These are phyloP conservation scores for Cardamine chenopodiifolia DNA, from an alignment of 345 rosid genomes.

Conservation along the genomic window DNA sequence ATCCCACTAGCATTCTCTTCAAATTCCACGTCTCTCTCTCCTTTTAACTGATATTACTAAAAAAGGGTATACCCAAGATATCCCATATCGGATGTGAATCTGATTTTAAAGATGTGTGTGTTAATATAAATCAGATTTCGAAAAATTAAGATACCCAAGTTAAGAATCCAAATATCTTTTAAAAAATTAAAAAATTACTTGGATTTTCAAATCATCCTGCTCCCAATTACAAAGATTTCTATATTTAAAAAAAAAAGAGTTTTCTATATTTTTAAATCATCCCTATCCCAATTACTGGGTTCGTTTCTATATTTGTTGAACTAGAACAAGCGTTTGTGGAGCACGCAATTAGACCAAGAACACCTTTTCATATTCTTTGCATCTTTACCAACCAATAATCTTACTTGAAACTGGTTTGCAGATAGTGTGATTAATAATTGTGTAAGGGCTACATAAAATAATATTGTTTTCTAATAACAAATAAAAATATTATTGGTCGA, in stretches of 20 bases:
- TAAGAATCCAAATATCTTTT: background rate
- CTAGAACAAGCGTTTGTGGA: constrained; percentile 9
- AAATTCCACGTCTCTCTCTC: background rate
- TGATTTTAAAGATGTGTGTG: background rate
- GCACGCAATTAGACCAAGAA: constrained; percentile 14
- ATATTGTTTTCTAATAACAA: background rate
- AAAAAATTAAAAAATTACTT: background rate
- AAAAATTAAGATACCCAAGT: constrained; percentile 1
- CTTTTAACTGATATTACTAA: background rate
- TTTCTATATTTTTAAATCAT: constrained; percentile 4
- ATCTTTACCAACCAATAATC: constrained; percentile 22
- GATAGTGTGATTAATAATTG: background rate
- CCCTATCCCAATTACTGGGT: background rate
- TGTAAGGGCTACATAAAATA: background rate
- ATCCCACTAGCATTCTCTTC: background rate
- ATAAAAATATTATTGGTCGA: background rate
- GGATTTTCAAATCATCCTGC: background rate
- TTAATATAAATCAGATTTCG: background rate
- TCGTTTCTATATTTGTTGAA: background rate
- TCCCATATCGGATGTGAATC: background rate
- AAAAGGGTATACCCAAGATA: background rate
- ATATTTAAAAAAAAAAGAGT: too few species aligned
- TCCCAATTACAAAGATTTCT: background rate
- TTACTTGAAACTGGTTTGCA: background rate
- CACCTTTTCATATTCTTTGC: constrained; percentile 12